Conservation (phyloP, 2,329 filamentous ascomycete species). For the Ceratocystis cubensis region DNA sequence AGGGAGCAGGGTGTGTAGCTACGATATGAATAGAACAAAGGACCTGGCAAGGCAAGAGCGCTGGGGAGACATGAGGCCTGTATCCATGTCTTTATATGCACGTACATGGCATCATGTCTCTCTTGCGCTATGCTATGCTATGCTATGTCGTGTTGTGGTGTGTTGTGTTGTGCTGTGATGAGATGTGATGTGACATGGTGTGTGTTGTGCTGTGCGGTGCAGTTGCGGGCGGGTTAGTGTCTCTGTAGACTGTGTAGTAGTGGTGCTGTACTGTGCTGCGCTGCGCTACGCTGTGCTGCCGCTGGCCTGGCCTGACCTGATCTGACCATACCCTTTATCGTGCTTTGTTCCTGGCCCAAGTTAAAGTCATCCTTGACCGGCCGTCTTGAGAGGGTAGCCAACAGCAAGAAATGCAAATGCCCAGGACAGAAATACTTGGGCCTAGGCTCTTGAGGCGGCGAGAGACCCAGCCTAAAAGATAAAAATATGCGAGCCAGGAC, state of each 20-base stretch:
- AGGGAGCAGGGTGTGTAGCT: not conserved
- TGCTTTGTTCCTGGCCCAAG: not conserved
- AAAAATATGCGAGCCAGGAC: not conserved
- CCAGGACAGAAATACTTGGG: not conserved
- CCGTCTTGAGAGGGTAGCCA: not conserved
- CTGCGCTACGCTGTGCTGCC: not conserved
- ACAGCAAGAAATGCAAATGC: not conserved
- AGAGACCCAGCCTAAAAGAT: not conserved
- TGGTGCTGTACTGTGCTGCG: no score
- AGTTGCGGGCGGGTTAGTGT: not conserved
- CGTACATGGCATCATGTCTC: slow-evolving; percentile 5
- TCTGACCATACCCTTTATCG: not conserved
- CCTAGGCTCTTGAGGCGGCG: not conserved
- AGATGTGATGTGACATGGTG: no score
- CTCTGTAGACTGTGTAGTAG: not conserved
- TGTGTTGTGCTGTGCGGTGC: no score
- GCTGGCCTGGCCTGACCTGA: not conserved
- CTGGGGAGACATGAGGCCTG: not conserved
- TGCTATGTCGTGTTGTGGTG: not conserved
- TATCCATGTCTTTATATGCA: slow-evolving; percentile 3
- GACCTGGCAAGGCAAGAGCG: not conserved
- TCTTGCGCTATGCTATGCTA: not conserved
- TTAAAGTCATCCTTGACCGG: not conserved
- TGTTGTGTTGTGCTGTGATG: no score
- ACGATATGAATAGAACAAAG: not conserved